These are phyloP conservation scores for Penicillium sp. DNA, from an alignment of 2,329 filamentous ascomycete genomes.

Conservation along the genomic window DNA sequence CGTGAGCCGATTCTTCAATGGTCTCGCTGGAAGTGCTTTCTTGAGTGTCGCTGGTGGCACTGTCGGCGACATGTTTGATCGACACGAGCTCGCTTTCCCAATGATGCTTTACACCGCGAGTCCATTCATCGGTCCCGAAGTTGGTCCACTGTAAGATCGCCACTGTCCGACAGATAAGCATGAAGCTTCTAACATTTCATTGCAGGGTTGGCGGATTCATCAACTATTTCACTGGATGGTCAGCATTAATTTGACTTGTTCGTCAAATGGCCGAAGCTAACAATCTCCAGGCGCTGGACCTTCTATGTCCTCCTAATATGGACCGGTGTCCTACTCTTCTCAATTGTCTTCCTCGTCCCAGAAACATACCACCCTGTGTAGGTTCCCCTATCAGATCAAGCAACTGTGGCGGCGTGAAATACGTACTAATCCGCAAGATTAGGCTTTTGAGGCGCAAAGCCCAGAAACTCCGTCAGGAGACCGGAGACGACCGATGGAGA, in stretches of 20 bases:
- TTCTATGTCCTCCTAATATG: conserved; percentile 86
- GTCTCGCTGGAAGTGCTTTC: conserved; percentile 54
- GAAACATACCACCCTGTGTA: conserved; percentile 75
- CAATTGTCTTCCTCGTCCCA: conserved; percentile 73
- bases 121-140: conserved; percentile 60
- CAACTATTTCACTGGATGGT: conserved; percentile 71
- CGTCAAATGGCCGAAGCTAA: conserved; percentile 1
- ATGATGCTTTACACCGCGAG: conserved; percentile 78
- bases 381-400: conserved; percentile 12
- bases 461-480: conserved; percentile 67
- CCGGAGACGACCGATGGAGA: conserved; percentile 73
- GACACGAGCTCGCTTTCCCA: conserved; percentile 69
- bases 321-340: conserved; percentile 64
- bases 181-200: conserved; percentile 13
- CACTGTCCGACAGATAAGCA: background rate
- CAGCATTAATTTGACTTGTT: conserved; percentile 1
- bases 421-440: conserved; percentile 47
- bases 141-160: conserved; percentile 53
- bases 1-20: conserved; percentile 70
- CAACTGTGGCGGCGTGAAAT: background rate
- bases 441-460: conserved; percentile 72
- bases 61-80: conserved; percentile 75
- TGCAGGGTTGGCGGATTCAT: conserved; percentile 73
- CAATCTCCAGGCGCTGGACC: conserved; percentile 65
- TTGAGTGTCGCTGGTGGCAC: conserved; percentile 77